A percentile compares a stretch with the other conserved stretches of the same genome.
These are phyloP conservation scores for Lagenidium giganteum DNA, from an alignment of 352 stramenopile species.

Conservation along the genomic window DNA sequence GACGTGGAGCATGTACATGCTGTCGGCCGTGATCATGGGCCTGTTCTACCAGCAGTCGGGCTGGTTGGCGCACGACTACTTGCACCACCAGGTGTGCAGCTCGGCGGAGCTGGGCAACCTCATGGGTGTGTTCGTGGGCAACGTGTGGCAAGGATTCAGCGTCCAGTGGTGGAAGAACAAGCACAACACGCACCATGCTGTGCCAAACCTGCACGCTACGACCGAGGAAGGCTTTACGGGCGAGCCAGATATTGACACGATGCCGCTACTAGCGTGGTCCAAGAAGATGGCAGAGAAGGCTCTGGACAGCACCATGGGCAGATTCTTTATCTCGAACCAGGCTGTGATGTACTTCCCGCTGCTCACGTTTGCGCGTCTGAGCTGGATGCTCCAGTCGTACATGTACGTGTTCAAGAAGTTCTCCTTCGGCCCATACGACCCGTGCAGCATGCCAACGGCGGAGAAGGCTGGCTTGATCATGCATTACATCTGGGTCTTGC, in stretches of 20 bases:
- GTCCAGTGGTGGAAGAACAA: slow-evolving; percentile 98
- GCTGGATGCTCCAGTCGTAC: slow-evolving; percentile 96
- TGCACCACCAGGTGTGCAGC: slow-evolving; percentile 98
- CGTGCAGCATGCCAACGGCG: slow-evolving; percentile 80
- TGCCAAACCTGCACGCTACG: slow-evolving; percentile 95
- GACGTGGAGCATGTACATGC: slow-evolving; percentile 84
- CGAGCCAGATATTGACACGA: slow-evolving; percentile 99
- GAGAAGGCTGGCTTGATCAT: slow-evolving; percentile 72
- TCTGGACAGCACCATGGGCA: slow-evolving; percentile 70
- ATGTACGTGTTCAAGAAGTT: slow-evolving; percentile 92
- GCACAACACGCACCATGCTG: slow-evolving; percentile 98
- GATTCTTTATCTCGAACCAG: slow-evolving; percentile 92
- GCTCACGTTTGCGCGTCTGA: slow-evolving; percentile 94
- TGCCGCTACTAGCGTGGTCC: slow-evolving; percentile 97
- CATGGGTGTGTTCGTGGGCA: slow-evolving; percentile 91
- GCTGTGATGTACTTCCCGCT: slow-evolving; percentile 97
- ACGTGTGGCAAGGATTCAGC: slow-evolving; percentile 97
- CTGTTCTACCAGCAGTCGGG: slow-evolving; percentile 99
- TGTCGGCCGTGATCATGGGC: slow-evolving; percentile 89
- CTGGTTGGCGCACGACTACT: slow-evolving; percentile 96
- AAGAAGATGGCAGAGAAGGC: slow-evolving; percentile 92
- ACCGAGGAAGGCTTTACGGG: slow-evolving; percentile 74
- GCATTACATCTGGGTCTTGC: slow-evolving; percentile 93
- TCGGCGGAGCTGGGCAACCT: slow-evolving; percentile 92
- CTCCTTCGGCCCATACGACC: slow-evolving; percentile 78